Base-by-base conservation (phyloP, 495 filamentous ascomycete genomes). In the Trichoderma reesei region DNA sequence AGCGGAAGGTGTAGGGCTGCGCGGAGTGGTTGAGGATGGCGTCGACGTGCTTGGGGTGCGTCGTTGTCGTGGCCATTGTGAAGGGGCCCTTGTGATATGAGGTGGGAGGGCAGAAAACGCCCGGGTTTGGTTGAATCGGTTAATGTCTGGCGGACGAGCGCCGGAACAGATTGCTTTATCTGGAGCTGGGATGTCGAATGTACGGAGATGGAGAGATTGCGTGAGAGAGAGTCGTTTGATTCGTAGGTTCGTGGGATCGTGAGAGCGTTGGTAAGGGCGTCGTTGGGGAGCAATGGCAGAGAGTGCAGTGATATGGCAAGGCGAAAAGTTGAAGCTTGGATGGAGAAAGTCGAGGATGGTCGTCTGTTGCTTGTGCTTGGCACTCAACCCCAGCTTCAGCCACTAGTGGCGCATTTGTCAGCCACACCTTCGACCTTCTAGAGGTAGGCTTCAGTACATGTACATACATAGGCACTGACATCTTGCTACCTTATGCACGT, bases 1-100 rank as follows among this genome's bases (percentile, higher is more conserved):
- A 91, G 70, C 83, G 79, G 79, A 92, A 91, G 69, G 78, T 78
- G 79, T 85, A 88, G 68, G 70, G 67, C 3, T 82, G 80, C n/a
- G 83, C 71, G 56, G 73, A 68, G 69, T 84, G 85, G 36, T 75
- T 70, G 69, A 84, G 78, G 71, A 82, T 79, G 39, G 76, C 74
- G 46, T 69, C 68, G 10, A 76, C 61, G 61, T 41, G 41, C 33
- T 46, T 56, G 51, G 51, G 74, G 42, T 68, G 70, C 56, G 74
- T 65, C n/a, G 73, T 68, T 10, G 68, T 71, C 13, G 70, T 61
- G 31, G 72, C 69, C 46, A 73, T 67, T 33, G 51, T 56, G 26
- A 26, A 26, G 26, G 26, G 26, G 26, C 1, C 1, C 9, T 18
- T 18, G 18, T 11, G 6, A 9, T 44, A 16, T 18, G 20, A 33